Conservation (phyloP, 495 filamentous ascomycete genomes). For the Aspergillus kassunensis region DNA sequence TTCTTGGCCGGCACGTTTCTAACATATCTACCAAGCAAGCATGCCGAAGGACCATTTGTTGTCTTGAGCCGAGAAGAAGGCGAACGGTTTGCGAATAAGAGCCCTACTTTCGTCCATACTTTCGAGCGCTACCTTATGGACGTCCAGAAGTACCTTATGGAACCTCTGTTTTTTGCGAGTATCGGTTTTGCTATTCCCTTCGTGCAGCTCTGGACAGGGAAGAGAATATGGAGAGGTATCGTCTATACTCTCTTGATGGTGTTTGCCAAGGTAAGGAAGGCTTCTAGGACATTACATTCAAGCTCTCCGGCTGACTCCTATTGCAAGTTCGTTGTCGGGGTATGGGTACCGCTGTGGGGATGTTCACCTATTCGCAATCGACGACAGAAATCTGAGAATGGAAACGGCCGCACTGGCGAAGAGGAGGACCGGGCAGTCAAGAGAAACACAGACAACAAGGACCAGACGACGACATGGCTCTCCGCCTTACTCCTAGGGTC, state of each 20-base stretch:
- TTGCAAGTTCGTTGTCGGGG: constrained; percentile 26
- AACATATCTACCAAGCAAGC: constrained; percentile 42
- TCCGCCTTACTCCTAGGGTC: constrained; percentile 48
- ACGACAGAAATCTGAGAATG: not conserved
- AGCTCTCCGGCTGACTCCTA: not conserved
- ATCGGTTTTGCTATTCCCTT: constrained; percentile 77
- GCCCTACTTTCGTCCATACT: constrained; percentile 32
- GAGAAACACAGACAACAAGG: not conserved
- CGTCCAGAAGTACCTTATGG: constrained; percentile 51
- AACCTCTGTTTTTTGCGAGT: constrained; percentile 68
- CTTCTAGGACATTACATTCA: not conserved
- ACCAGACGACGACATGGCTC: constrained; percentile 31
- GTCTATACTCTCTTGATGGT: constrained; percentile 66
- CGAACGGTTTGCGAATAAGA: constrained; percentile 38
- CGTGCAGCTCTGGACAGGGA: constrained; percentile 55
- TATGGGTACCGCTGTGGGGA: constrained; percentile 26
- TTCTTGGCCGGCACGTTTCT: constrained; percentile 60
- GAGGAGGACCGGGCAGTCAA: not conserved
- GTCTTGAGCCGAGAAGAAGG: constrained; percentile 32
- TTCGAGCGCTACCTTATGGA: constrained; percentile 30
- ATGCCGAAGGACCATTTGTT: constrained; percentile 30
- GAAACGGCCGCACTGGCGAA: not conserved
- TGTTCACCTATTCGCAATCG: not conserved
- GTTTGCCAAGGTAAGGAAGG: constrained; percentile 52
- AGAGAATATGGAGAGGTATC: constrained; percentile 64